Base-by-base conservation (phyloP, 805 yeast genomes). In the Myxozyma geophila region DNA sequence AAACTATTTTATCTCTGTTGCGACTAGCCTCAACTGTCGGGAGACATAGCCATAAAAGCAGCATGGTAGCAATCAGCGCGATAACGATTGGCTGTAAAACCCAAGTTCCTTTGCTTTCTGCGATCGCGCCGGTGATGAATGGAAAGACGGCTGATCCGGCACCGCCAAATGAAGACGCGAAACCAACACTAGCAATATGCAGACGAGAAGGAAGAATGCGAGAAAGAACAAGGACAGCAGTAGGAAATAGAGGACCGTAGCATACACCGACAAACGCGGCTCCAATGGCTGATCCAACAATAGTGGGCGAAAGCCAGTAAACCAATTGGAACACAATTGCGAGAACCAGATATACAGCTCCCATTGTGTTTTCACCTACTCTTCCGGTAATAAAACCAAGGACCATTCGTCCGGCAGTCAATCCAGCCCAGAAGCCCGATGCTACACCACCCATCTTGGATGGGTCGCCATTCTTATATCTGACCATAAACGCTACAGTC, bases 101-200 rank as follows among this genome's bases (percentile, higher is more conserved):
- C 64, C 66, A 59, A 6, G 62, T 51, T 1, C 69, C 69, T 17
- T 44, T 28, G n/a, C 56, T 41, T 15, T 77, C 76, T 39, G 81
- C 73, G 7, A 80, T 66, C 23, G 73, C 72, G 8, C 96, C 96
- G 43, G 87, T 80, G 1, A 84, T 58, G 66, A 85, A 87, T 0
- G 96, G 95, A 7, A 89, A 66, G 0, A 84, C 80, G 0, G 96
- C 93, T n/a, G 88, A 89, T 0, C 96, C 96, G 15, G 87, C 84
- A 2, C 95, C 92, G 7, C 96, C 96, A 64, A 89, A 73, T 0
- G 95, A 92, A 60, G 92, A 86, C 21, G 88, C 84, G 59, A 88
- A 79, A 0, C 96, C 92, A 8, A 90, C 81, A 0, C 91, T 92
- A 17, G 84, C 75, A 9, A 88, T 83, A 58, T 88, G 88, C 58